A percentile compares a stretch with the other conserved stretches of the same genome.
These are phyloP conservation scores for Quercus engelmannii DNA, from an alignment of 306 rosid species.

Conservation along the genomic window DNA sequence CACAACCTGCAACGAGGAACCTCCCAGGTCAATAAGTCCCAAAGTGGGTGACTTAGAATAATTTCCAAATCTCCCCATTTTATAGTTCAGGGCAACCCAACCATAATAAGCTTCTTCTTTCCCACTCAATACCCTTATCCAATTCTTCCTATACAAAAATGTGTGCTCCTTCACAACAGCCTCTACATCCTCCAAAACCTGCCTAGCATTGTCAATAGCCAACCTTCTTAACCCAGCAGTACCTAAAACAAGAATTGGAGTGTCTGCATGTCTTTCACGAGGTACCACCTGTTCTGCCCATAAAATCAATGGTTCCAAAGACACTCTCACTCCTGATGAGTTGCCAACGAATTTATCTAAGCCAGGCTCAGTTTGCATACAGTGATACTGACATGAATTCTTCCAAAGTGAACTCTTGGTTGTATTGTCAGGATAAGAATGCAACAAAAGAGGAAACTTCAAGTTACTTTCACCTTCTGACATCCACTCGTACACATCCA, in stretches of 20 bases:
- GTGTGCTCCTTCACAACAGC: slow-evolving; percentile 45
- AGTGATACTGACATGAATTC: slow-evolving; percentile 65
- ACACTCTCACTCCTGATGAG: slow-evolving; percentile 50
- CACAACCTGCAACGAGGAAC: slow-evolving; percentile 81
- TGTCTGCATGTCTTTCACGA: slow-evolving; percentile 31
- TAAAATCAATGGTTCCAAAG: slow-evolving; percentile 66
- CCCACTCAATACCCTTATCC: slow-evolving; percentile 87
- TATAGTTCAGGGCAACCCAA: slow-evolving; percentile 83
- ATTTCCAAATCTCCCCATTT: slow-evolving; percentile 50
- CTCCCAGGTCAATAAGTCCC: slow-evolving; percentile 86
- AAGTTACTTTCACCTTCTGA: slow-evolving; percentile 12
- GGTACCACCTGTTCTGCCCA: slow-evolving; percentile 69
- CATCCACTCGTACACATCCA: slow-evolving; percentile 65
- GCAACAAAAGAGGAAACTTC: slow-evolving; percentile 53
- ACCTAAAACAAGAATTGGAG: slow-evolving; percentile 70
- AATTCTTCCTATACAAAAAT: slow-evolving; percentile 45
- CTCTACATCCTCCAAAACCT: slow-evolving; percentile 52
- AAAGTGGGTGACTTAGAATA: slow-evolving; percentile 39
- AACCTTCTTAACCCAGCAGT: slow-evolving; percentile 82
- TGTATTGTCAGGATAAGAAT: slow-evolving; percentile 54
- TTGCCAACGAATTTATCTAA: slow-evolving; percentile 68
- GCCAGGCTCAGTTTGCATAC: slow-evolving; percentile 85
- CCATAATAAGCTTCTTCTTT: slow-evolving; percentile 87
- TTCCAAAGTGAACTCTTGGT: slow-evolving; percentile 42
- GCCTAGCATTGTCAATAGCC: slow-evolving; percentile 28